Conservation (phyloP, 176 grass and related monocot genomes). For the sorghum (Sorghum bicolor) region Sorghum_bicolor_NCBIv3 NC_012877.2:46966001-46966500, state of each 20-base stretch:
- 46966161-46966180: conserved; percentile 96
- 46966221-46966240: not conserved
- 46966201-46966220: conserved; percentile 15
- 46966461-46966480: not conserved
- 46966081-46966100: not conserved
- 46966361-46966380: conserved; percentile 87
- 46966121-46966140: conserved; percentile 84
- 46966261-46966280: conserved; percentile 6
- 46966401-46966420: conserved; percentile 70
- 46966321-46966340: not conserved
- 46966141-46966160: conserved; percentile 79
- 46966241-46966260: not conserved
- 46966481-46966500: not conserved
- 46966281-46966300: not conserved
- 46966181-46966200: conserved; percentile 96
- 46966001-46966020: not conserved
- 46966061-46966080: not conserved
- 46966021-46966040: not conserved
- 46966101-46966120: conserved; percentile 29
- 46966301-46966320: conserved; percentile 17
- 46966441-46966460: not conserved
- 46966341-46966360: conserved; percentile 63
- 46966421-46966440: conserved; percentile 3
- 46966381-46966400: conserved; percentile 92
- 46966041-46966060: not conserved